Conservation (phyloP, 352 stramenopile genomes). For the Globisporangium spiculum region DNA sequence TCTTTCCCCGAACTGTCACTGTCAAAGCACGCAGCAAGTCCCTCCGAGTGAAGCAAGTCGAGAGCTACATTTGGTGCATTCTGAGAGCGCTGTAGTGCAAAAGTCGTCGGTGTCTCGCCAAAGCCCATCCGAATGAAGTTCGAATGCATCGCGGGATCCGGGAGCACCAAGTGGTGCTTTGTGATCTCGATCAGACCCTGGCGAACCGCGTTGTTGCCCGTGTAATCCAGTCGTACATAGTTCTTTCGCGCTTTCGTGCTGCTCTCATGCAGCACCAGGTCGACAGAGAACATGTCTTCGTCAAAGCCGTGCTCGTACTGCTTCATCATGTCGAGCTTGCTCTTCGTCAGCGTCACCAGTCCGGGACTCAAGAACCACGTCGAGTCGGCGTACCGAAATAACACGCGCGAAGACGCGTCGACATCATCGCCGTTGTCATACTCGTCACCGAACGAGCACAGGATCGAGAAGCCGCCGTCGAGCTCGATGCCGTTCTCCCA, state of each 20-base stretch:
- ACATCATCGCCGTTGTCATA: slow-evolving; percentile 57
- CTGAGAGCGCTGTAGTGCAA: slow-evolving; percentile 73
- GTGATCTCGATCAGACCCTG: slow-evolving; percentile 80
- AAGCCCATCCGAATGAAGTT: slow-evolving; percentile 85
- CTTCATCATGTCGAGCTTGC: slow-evolving; percentile 80
- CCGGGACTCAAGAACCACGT: slow-evolving; percentile 72
- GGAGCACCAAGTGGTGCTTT: slow-evolving; percentile 72
- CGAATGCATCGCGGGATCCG: slow-evolving; percentile 75
- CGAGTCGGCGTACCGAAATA: slow-evolving; percentile 80
- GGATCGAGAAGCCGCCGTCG: slow-evolving; percentile 78
- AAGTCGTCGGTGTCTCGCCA: slow-evolving; percentile 65
- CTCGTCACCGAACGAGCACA: slow-evolving; percentile 81
- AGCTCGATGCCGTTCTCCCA: slow-evolving; percentile 78
- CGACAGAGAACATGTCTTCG: slow-evolving; percentile 75
- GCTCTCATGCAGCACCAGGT: slow-evolving; percentile 71
- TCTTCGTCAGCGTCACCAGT: slow-evolving; percentile 71
- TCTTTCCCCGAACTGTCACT: slow-evolving; percentile 24
- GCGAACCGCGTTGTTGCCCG: slow-evolving; percentile 57
- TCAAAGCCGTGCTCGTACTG: slow-evolving; percentile 84
- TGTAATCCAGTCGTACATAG: slow-evolving; percentile 58
- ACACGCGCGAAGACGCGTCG: slow-evolving; percentile 62
- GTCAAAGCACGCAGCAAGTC: slow-evolving; percentile 47
- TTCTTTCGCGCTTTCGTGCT: slow-evolving; percentile 33
- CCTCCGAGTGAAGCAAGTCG: slow-evolving; percentile 68
- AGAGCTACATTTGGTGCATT: slow-evolving; percentile 76